Evolutionary conservation across 2,329 filamentous ascomycete genomes (phyloP).

Genomic region (Aspergillus pseudotamarii): DNA sequence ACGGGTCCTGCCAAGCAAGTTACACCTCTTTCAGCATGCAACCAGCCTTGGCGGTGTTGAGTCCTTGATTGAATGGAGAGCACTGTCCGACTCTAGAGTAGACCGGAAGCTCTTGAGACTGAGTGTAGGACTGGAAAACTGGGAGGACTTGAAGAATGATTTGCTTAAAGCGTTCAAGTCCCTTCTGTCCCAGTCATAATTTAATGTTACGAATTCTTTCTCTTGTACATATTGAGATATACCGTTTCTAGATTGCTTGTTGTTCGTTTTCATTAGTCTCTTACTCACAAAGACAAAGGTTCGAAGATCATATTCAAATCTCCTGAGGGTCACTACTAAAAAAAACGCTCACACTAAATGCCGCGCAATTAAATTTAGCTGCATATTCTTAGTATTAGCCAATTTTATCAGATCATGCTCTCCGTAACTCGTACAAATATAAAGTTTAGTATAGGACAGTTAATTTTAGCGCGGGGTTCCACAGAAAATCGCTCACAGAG

Average conservation of each 20-base stretch:
- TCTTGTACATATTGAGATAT: not conserved
- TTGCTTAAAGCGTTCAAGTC: slow-evolving; percentile 65
- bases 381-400: not conserved
- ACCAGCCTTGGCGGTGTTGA: slow-evolving; percentile 93
- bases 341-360: not conserved
- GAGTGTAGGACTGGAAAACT: slow-evolving; percentile 82
- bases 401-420: too few relatives aligned
- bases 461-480: not conserved
- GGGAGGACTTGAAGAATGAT: slow-evolving; percentile 80
- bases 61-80: slow-evolving; percentile 93
- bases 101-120: slow-evolving; percentile 74
- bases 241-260: not conserved
- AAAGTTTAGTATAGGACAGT: not conserved
- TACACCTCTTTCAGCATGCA: slow-evolving; percentile 86
- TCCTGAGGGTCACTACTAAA: not conserved
- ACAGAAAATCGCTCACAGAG: not conserved
- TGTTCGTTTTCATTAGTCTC: not conserved
- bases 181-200: slow-evolving; percentile 5
- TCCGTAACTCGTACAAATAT: not conserved
- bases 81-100: slow-evolving; percentile 76
- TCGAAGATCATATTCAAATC: too few relatives aligned
- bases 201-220: not conserved
- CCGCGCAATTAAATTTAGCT: not conserved
- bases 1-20: slow-evolving; percentile 70
- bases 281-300: not conserved